Evolutionary conservation across 306 rosid species (phyloP), one percentile per base, ranked within the genome.

Genomic region (Gastrolobium villosum): DNA sequence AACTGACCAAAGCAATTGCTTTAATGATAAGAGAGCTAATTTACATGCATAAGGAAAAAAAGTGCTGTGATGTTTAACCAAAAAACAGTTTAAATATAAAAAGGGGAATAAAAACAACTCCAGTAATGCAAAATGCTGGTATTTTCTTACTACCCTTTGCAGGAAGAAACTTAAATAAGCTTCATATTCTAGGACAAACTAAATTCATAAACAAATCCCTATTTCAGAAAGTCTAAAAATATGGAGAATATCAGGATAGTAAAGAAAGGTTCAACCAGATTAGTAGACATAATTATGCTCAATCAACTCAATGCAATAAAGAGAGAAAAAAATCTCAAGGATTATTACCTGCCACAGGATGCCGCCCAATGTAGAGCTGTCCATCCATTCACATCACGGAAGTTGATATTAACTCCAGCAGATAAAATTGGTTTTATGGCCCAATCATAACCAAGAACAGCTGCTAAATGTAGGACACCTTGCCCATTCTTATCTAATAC

Each of bases 351-450:
- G 97, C 98, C 95, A 84, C 71, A 81, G 69, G 65, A 91, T 63
- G 98, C 98, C 43, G 97, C 98, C 98, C 98, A 93, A 78, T 93
- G 98, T 65, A 93, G 79, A 56, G 97, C 98, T 7, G 98, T 89
- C 98, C 97, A 93, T 48, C 98, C 98, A 80, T 89, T 93, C 56
- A 79, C 67, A 62, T 93, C 98, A 15, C 98, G 92, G 85, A 93
- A 93, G 84, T 93, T 93, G 76, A 93, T 88, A 77, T 86, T 89
- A 77, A 89, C 97, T 72, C 96, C 95, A 30, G 95, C 87, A 79
- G 77, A 75, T 67, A 91, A 81, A 84, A 86, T 86, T 78, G 95
- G 95, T 44, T 76, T 77, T 77, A 93, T 82, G 78, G 91, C 92
- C 98, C 98, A 93, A 82, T 89, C 89, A 83, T 89, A 93, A 73